phyloP scores from a whole-genome alignment of 2,329 filamentous ascomycete species.

The Rosellinia necatrix region DNA sequence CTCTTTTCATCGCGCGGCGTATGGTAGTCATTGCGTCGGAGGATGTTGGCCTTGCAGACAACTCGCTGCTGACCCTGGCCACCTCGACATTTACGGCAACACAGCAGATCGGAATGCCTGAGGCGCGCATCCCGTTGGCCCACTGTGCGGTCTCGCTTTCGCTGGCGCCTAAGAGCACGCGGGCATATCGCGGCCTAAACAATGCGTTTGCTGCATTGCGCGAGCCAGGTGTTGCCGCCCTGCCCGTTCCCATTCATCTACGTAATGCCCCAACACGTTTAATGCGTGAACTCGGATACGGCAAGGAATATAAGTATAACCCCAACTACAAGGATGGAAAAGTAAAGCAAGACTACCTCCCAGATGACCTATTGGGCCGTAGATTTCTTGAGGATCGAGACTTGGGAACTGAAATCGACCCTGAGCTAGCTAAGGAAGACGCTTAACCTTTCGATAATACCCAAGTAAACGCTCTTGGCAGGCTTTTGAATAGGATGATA shows the following conservation, averaged over 20 bases:
- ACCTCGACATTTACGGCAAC: constrained; percentile 85
- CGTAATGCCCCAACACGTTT: constrained; percentile 89
- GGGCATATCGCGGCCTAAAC: constrained; percentile 80
- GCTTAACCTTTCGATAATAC: constrained; percentile 19
- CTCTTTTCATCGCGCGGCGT: constrained; percentile 86
- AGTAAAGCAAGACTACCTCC: constrained; percentile 90
- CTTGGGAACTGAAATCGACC: constrained; percentile 78
- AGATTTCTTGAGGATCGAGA: constrained; percentile 80
- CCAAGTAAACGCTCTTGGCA: neutral
- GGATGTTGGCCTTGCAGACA: constrained; percentile 90
- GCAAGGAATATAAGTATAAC: constrained; percentile 94
- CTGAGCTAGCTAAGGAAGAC: constrained; percentile 58
- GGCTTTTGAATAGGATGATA: constrained; percentile 2
- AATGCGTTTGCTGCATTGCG: constrained; percentile 78
- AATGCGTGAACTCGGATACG: constrained; percentile 92
- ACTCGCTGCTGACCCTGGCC: constrained; percentile 78
- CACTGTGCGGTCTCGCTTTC: constrained; percentile 84
- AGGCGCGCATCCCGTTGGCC: constrained; percentile 88
- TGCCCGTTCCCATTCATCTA: constrained; percentile 86
- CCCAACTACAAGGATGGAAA: constrained; percentile 83
- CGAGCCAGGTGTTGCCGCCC: constrained; percentile 79
- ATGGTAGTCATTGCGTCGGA: constrained; percentile 96
- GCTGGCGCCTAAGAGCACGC: constrained; percentile 82
- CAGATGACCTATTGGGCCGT: constrained; percentile 71
- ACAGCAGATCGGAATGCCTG: constrained; percentile 93